Conservation (phyloP, 2,329 filamentous ascomycete genomes). For the Venturia asperata region DNA sequence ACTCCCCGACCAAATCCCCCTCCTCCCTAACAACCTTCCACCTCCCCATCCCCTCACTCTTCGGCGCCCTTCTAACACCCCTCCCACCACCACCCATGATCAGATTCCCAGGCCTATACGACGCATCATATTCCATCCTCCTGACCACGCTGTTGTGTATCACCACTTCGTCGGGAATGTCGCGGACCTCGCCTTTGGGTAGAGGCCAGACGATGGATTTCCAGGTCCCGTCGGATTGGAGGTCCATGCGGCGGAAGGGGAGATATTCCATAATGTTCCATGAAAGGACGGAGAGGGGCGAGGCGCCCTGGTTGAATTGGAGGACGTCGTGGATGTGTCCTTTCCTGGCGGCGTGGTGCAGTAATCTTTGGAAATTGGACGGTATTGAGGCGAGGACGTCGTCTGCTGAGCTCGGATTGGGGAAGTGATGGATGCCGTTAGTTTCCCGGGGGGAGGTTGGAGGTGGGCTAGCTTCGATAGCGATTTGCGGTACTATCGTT, state of each 20-base stretch:
- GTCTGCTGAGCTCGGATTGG: slow-evolving; percentile 17
- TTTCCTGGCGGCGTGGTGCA: slow-evolving; percentile 49
- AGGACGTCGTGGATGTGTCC: slow-evolving; percentile 65
- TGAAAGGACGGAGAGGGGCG: slow-evolving; percentile 48
- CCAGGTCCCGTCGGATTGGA: slow-evolving; percentile 66
- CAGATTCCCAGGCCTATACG: slow-evolving; percentile 69
- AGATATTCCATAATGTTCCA: slow-evolving; percentile 80
- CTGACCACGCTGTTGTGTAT: slow-evolving; percentile 70
- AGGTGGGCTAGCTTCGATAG: slow-evolving; percentile 6
- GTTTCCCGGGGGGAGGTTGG: not conserved
- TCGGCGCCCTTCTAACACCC: slow-evolving; percentile 55
- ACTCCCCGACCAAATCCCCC: slow-evolving; percentile 62
- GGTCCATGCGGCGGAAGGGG: slow-evolving; percentile 73
- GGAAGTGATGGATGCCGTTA: slow-evolving; percentile 22
- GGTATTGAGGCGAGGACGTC: slow-evolving; percentile 21
- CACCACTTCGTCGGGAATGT: slow-evolving; percentile 62
- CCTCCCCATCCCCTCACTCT: slow-evolving; percentile 59
- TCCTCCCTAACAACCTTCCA: slow-evolving; percentile 61
- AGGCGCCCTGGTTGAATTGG: slow-evolving; percentile 54
- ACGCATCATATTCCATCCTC: slow-evolving; percentile 56
- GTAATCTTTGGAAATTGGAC: slow-evolving; percentile 48
- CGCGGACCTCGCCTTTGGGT: slow-evolving; percentile 68
- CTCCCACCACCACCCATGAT: slow-evolving; percentile 73
- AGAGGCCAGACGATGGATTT: slow-evolving; percentile 74
- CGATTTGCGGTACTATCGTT: slow-evolving; percentile 4